Conservation (phyloP, 495 filamentous ascomycete genomes). For the Pseudevernia furfuracea region DNA sequence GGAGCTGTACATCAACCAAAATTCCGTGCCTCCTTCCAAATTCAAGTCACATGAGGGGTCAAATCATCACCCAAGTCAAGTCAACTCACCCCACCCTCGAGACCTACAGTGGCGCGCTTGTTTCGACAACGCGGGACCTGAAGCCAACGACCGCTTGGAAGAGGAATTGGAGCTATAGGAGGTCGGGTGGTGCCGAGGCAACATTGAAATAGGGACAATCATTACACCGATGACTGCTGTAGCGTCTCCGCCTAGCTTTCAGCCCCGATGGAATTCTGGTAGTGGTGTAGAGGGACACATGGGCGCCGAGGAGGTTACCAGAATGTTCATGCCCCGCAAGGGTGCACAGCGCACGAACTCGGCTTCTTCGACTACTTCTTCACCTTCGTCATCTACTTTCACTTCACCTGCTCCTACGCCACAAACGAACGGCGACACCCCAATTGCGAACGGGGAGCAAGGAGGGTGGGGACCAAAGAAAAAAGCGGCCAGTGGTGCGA, state of each 20-base stretch:
- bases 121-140: conserved; percentile 22
- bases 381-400: conserved; percentile 64
- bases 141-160: conserved; percentile 23
- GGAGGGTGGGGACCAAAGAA: conserved; percentile 48
- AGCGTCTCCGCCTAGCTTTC: conserved; percentile 83
- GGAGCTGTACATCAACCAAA: not conserved
- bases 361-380: conserved; percentile 67
- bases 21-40: conserved; percentile 22
- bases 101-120: conserved; percentile 16
- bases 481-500: conserved; percentile 63
- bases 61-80: conserved; percentile 30
- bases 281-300: conserved; percentile 68
- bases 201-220: not conserved
- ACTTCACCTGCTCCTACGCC: conserved; percentile 39
- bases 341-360: conserved; percentile 78
- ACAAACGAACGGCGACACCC: conserved; percentile 44
- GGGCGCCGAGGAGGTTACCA: conserved; percentile 77
- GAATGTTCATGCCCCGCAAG: conserved; percentile 83
- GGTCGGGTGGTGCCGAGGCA: not conserved
- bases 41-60: conserved; percentile 28
- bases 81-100: conserved; percentile 34
- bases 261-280: conserved; percentile 58
- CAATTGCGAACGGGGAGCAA: conserved; percentile 36
- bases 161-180: conserved; percentile 5
- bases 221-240: conserved; percentile 81